Evolutionary conservation across 1,284 basidiomycete species (phyloP).

Genomic region (Cutaneotrichosporon cutaneum): DNA sequence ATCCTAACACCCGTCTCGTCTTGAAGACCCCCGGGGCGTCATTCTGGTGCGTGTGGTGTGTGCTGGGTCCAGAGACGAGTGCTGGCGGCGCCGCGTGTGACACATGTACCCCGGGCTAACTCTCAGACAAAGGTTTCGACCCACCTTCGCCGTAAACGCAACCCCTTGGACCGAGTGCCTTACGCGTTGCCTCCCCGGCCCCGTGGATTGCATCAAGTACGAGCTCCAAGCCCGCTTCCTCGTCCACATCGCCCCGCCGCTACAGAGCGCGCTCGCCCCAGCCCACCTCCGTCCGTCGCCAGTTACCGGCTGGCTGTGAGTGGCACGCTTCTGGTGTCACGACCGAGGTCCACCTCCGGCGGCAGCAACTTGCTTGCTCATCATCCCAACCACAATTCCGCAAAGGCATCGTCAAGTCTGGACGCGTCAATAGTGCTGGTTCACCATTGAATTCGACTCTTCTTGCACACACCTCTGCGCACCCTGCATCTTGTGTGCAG

Average conservation of each 20-base stretch:
- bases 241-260: not conserved
- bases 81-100: not conserved
- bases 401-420: not conserved
- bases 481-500: not conserved
- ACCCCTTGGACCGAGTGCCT: slow-evolving; percentile 3
- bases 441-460: not conserved
- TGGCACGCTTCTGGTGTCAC: not conserved
- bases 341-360: not conserved
- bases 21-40: not conserved
- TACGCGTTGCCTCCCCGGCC: not conserved
- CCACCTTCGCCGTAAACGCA: not conserved
- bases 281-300: not conserved
- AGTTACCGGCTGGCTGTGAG: not conserved
- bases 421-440: slow-evolving; percentile 1
- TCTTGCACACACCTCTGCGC: not conserved
- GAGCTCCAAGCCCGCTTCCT: not conserved
- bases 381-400: not conserved
- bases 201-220: not conserved
- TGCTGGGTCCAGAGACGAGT: not conserved
- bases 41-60: not conserved
- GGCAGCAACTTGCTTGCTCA: not conserved
- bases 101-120: not conserved
- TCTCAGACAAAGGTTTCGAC: slow-evolving; percentile 1
- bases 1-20: not conserved
- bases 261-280: not conserved